These are phyloP conservation scores for Thielaviopsis euricoi DNA, from an alignment of 2,329 filamentous ascomycete species.

Conservation along the genomic window DNA sequence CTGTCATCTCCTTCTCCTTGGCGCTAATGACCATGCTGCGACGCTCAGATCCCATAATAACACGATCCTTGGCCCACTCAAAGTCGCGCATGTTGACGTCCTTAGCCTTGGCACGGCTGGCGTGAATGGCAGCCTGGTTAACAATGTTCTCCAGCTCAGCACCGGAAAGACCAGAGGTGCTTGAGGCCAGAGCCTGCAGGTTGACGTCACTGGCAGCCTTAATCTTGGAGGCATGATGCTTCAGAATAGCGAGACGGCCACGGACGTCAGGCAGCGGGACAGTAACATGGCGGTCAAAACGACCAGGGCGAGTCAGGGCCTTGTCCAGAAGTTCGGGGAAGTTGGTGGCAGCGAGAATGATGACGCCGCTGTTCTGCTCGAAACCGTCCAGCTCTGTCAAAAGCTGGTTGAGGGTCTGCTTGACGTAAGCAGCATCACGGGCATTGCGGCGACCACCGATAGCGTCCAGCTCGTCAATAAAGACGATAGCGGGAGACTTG, in stretches of 20 bases:
- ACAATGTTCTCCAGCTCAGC: conserved; percentile 93
- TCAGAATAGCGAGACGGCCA: conserved; percentile 79
- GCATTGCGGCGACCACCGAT: conserved; percentile 90
- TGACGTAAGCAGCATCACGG: conserved; percentile 83
- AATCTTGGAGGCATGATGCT: conserved; percentile 87
- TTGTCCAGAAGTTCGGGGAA: conserved; percentile 90
- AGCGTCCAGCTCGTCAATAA: conserved; percentile 87
- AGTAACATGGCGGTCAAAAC: conserved; percentile 84
- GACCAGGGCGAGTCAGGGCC: conserved; percentile 80
- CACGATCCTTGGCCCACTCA: conserved; percentile 96
- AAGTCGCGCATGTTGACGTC: conserved; percentile 66
- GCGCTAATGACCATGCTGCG: conserved; percentile 78
- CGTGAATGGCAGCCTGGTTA: conserved; percentile 87
- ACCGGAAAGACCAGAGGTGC: conserved; percentile 82
- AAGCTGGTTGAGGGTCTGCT: conserved; percentile 94
- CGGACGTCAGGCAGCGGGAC: conserved; percentile 86
- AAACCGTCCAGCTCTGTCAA: conserved; percentile 96
- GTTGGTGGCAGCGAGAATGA: conserved; percentile 92
- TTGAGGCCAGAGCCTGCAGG: conserved; percentile 65
- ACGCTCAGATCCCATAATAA: conserved; percentile 90
- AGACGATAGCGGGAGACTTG: conserved; percentile 86
- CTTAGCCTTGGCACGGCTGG: conserved; percentile 69
- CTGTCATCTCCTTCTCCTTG: conserved; percentile 91
- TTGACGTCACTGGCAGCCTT: conserved; percentile 69
- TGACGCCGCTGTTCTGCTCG: conserved; percentile 83